These are phyloP conservation scores for Fomitopsis pulvina DNA, from an alignment of 768 basidiomycete species.

Conservation along the genomic window DNA sequence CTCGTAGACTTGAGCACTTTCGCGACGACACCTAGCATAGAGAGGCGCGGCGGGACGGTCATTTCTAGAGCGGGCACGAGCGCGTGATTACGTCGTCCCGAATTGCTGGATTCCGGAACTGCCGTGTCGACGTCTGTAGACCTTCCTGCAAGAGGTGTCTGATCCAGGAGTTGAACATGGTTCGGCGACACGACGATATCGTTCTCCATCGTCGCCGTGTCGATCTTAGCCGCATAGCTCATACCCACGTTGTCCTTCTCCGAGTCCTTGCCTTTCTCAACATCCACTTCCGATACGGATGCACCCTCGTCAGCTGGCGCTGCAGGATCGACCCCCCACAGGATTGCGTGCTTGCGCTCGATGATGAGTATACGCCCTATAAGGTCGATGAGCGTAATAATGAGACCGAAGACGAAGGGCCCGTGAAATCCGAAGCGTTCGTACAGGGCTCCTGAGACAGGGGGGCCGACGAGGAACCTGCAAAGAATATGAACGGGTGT, in stretches of 20 bases:
- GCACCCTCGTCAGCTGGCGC: not conserved
- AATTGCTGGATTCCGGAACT: too few species aligned
- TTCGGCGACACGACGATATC: too few species aligned
- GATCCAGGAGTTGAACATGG: too few species aligned
- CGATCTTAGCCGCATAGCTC: too few species aligned
- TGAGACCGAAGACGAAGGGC: slow-evolving; percentile 32
- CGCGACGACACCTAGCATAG: slow-evolving; percentile 16
- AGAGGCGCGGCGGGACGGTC: too few species aligned
- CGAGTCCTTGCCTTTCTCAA: not conserved
- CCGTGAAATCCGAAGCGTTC: slow-evolving; percentile 29
- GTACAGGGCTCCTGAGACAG: slow-evolving; percentile 33
- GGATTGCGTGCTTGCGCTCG: slow-evolving; percentile 28
- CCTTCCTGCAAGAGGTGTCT: too few species aligned
- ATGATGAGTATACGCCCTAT: slow-evolving; percentile 31
- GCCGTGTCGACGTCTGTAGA: not conserved
- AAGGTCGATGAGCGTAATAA: slow-evolving; percentile 26
- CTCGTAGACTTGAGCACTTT: slow-evolving; percentile 21
- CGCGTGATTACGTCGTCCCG: too few species aligned
- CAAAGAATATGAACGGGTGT: not conserved
- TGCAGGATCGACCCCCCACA: slow-evolving; percentile 17
- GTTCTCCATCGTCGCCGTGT: too few species aligned
- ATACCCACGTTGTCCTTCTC: not conserved
- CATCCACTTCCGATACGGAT: not conserved
- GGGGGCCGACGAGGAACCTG: slow-evolving; percentile 31
- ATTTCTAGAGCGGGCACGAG: too few species aligned